phyloP scores from a whole-genome alignment of 768 basidiomycete species.

The Termitomyces sp. region DNA sequence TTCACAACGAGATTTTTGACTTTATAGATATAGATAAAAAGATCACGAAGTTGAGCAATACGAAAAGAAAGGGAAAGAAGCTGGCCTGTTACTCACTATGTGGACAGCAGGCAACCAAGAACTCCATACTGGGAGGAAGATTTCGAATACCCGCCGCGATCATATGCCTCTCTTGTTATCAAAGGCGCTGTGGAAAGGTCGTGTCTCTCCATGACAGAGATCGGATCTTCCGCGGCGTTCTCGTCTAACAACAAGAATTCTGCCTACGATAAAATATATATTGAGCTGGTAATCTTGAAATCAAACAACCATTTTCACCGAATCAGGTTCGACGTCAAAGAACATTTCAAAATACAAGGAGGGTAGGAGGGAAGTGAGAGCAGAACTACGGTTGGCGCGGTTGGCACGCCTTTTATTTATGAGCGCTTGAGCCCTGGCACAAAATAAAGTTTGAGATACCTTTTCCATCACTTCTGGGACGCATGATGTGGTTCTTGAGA shows the following conservation, averaged over 20 bases:
- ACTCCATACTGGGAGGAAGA: conserved; percentile 54
- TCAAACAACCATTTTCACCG: neutral
- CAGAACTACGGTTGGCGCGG: too few relatives aligned
- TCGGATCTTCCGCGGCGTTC: neutral
- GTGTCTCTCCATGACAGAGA: conserved; percentile 16
- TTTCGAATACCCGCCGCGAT: conserved; percentile 25
- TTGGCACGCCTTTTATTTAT: neutral
- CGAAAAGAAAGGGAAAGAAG: neutral
- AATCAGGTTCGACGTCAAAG: neutral
- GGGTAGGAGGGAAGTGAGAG: neutral
- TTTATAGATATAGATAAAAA: conserved; percentile 15
- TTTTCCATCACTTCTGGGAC: neutral
- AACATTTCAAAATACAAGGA: neutral
- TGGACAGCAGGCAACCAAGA: conserved; percentile 41
- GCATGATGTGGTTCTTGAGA: neutral
- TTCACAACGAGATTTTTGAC: conserved; percentile 23
- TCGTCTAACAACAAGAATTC: conserved; percentile 13
- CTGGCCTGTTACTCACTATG: conserved; percentile 30
- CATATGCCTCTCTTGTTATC: conserved; percentile 44
- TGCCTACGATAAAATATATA: neutral
- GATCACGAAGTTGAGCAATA: neutral
- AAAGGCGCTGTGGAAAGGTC: conserved; percentile 44
- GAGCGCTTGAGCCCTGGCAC: neutral
- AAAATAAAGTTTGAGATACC: neutral
- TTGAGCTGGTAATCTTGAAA: neutral